Conservation (phyloP, 2,329 filamentous ascomycete species). For the Hirsutella rhossiliensis region DNA sequence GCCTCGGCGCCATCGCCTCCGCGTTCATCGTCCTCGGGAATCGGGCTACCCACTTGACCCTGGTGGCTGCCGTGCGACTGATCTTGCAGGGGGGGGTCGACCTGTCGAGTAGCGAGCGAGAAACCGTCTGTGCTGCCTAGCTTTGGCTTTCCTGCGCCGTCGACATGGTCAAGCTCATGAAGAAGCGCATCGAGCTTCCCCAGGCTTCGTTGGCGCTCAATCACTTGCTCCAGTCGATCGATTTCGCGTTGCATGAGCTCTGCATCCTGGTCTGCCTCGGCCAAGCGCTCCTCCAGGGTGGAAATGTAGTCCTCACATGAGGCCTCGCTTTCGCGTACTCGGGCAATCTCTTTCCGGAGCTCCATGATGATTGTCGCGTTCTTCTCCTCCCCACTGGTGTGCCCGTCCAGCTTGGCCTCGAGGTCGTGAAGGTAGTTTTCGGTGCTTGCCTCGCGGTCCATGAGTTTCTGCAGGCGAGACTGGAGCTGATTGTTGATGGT, state of each 20-base stretch:
- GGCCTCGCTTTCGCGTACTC: conserved; percentile 79
- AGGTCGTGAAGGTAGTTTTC: conserved; percentile 89
- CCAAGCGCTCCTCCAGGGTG: conserved; percentile 85
- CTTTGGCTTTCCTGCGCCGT: conserved; percentile 36
- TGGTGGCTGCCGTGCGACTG: conserved; percentile 42
- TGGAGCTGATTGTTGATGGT: conserved; percentile 87
- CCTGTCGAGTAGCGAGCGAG: conserved; percentile 22
- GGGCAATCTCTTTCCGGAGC: conserved; percentile 79
- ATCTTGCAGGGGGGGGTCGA: conserved; percentile 40
- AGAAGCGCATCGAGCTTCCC: conserved; percentile 90
- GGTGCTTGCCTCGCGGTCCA: conserved; percentile 83
- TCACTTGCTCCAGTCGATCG: conserved; percentile 83
- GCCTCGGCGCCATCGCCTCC: conserved; percentile 24
- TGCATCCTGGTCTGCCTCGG: conserved; percentile 89
- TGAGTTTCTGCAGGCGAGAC: conserved; percentile 77
- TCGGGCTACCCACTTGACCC: conserved; percentile 40
- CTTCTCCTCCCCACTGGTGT: conserved; percentile 85
- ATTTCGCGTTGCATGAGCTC: conserved; percentile 97
- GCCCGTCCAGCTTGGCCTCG: conserved; percentile 80
- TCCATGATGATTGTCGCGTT: conserved; percentile 76
- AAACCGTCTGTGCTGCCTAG: conserved; percentile 18
- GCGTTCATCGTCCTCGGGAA: conserved; percentile 39
- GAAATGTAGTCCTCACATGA: conserved; percentile 95
- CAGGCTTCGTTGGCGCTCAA: conserved; percentile 88
- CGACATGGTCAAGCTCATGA: conserved; percentile 74